These are phyloP conservation scores for Ottelia alismoides DNA, from an alignment of 106 monocot species.

Conservation along the genomic window DNA sequence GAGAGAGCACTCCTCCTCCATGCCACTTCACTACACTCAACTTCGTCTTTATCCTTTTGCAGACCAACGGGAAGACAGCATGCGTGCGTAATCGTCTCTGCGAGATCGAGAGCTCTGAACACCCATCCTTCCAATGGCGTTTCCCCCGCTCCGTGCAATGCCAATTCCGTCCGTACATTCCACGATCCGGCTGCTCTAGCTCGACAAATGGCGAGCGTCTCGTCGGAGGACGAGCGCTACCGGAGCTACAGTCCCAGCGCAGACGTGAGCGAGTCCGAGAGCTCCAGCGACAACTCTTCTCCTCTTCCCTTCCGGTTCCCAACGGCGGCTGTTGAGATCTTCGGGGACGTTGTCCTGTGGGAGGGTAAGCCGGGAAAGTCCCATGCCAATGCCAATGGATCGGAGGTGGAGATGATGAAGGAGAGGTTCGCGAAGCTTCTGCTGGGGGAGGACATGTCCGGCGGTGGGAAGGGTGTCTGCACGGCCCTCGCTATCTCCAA, in stretches of 20 bases:
- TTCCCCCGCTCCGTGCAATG: no score
- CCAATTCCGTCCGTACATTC: no score
- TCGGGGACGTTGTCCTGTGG: slow-evolving; percentile 11
- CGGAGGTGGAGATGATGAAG: slow-evolving; percentile 98
- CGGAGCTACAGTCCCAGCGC: slow-evolving; percentile 74
- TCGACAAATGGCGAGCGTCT: slow-evolving; percentile 75
- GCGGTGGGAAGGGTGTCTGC: slow-evolving; percentile 89
- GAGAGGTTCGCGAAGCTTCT: slow-evolving; percentile 91
- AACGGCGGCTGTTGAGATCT: slow-evolving; percentile 12
- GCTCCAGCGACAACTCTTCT: slow-evolving; percentile 39
- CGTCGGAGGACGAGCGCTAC: slow-evolving; percentile 46
- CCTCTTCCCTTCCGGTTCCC: slow-evolving; percentile 23
- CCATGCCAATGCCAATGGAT: not conserved
- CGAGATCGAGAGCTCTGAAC: no score
- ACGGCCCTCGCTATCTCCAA: slow-evolving; percentile 94
- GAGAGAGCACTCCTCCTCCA: no score
- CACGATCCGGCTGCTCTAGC: no score
- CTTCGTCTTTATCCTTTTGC: no score
- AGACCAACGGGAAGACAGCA: no score
- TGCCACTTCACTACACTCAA: no score
- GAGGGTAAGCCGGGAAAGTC: slow-evolving; percentile 38
- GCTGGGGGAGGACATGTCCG: slow-evolving; percentile 96
- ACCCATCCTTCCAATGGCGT: no score
- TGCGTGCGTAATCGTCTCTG: no score
- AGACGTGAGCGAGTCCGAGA: slow-evolving; percentile 72